Percentiles rank a stretch among this genome's conserved stretches.
Evolutionary conservation across 805 yeast species (phyloP).

Genomic region (Cephaloascus albidus): DNA sequence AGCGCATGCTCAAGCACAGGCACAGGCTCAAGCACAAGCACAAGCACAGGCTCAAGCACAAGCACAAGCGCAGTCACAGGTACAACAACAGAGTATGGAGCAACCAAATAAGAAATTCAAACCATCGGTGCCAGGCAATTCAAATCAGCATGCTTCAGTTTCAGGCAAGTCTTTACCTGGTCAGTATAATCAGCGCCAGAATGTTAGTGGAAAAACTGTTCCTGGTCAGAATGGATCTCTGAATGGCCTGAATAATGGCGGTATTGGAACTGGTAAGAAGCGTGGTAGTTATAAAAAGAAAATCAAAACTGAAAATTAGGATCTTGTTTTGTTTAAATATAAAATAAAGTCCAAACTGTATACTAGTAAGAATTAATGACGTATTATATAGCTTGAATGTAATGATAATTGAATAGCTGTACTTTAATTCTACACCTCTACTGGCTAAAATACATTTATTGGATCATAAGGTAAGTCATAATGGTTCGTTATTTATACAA

Average conservation of each 20-base stretch:
- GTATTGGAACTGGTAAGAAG: slow-evolving; percentile 7
- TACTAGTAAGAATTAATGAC: no score
- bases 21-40: slow-evolving; percentile 11
- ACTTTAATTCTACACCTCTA: no score
- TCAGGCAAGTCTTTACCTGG: slow-evolving; percentile 20
- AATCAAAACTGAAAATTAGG: slow-evolving; percentile 1
- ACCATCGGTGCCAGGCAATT: slow-evolving; percentile 12
- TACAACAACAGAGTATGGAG: slow-evolving; percentile 13
- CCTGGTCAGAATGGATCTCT: slow-evolving; percentile 8
- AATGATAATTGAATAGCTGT: no score
- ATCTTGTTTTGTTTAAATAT: no score
- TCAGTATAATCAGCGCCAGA: slow-evolving; percentile 5
- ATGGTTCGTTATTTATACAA: slow-evolving; percentile 24
- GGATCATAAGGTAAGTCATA: slow-evolving; percentile 1
- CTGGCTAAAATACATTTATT: no score
- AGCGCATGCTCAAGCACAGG: neutral
- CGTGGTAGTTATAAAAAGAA: slow-evolving; percentile 16
- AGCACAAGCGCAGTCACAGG: slow-evolving; percentile 12
- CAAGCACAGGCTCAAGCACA: slow-evolving; percentile 17
- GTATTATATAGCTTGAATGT: no score
- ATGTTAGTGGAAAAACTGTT: slow-evolving; percentile 6
- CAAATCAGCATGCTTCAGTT: slow-evolving; percentile 7
- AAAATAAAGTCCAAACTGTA: no score
- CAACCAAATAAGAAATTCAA: slow-evolving; percentile 9
- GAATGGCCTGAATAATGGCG: neutral